phyloP scores from a whole-genome alignment of 2,329 filamentous ascomycete genomes.

The Fusarium aywerte region DNA sequence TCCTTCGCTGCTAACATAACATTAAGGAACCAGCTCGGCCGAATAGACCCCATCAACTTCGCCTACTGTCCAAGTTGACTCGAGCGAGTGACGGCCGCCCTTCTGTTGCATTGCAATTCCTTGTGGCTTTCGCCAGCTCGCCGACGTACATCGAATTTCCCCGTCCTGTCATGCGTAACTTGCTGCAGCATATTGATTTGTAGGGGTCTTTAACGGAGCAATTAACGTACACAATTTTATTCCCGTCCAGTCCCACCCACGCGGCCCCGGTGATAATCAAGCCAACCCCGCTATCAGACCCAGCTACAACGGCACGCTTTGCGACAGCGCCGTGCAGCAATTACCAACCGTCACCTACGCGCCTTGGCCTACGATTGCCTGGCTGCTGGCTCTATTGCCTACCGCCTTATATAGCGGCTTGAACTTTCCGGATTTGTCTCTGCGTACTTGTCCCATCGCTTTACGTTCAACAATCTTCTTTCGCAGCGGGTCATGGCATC shows the following conservation, averaged over 20 bases:
- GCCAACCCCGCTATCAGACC: constrained; percentile 41
- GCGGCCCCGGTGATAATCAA: constrained; percentile 38
- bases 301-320: constrained; percentile 21
- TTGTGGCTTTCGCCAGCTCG: constrained; percentile 6
- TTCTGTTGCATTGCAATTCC: constrained; percentile 16
- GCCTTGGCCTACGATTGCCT: constrained; percentile 28
- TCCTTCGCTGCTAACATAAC: constrained; percentile 44
- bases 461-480: background rate
- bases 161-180: constrained; percentile 40
- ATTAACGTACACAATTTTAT: constrained; percentile 33
- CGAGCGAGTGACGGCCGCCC: constrained; percentile 11
- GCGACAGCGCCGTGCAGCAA: constrained; percentile 20
- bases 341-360: constrained; percentile 22
- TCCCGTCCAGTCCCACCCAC: constrained; percentile 38
- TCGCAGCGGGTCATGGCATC: constrained; percentile 45
- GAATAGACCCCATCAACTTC: constrained; percentile 33
- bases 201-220: constrained; percentile 39
- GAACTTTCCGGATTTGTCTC: background rate
- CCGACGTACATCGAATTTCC: constrained; percentile 9
- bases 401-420: background rate
- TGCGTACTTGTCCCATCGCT: background rate
- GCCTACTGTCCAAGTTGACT: background rate
- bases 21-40: constrained; percentile 35
- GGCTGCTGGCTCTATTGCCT: constrained; percentile 15
- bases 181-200: constrained; percentile 31